Percentiles rank a stretch among this genome's conserved stretches.
Conservation (phyloP, 2,329 filamentous ascomycete species). For the Aureobasidium vineae region DNA sequence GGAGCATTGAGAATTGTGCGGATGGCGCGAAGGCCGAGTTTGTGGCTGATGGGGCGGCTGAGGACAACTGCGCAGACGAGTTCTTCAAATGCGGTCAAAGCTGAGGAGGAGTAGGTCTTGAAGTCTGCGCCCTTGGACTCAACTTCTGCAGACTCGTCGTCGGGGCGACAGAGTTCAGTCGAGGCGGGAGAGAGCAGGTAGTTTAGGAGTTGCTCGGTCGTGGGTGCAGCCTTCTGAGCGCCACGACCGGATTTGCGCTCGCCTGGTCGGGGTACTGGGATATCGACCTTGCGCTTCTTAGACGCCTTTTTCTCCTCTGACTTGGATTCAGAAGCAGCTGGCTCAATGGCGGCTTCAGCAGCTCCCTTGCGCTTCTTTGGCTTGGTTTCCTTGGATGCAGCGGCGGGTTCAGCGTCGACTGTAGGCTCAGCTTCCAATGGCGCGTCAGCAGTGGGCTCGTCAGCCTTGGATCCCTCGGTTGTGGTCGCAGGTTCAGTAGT, state of each 20-base stretch:
- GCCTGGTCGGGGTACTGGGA: conserved; percentile 31
- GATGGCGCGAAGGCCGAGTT: conserved; percentile 46
- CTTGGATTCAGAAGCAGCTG: conserved; percentile 4
- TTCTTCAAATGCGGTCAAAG: conserved; percentile 46
- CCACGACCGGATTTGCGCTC: conserved; percentile 35
- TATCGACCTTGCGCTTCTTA: conserved; percentile 32
- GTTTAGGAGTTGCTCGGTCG: conserved; percentile 36
- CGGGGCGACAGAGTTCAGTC: conserved; percentile 37
- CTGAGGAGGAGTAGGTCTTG: conserved; percentile 37
- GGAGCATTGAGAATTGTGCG: conserved; percentile 48
- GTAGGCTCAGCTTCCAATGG: not conserved
- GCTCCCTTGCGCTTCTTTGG: conserved; percentile 25
- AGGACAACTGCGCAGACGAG: conserved; percentile 47
- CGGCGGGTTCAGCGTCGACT: not conserved
- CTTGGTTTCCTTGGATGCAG: not conserved
- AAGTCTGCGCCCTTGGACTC: conserved; percentile 31
- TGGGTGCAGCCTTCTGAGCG: conserved; percentile 31
- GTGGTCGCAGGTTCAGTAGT: not conserved
- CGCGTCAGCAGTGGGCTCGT: not conserved
- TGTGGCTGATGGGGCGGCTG: conserved; percentile 47
- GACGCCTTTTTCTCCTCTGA: conserved; percentile 24
- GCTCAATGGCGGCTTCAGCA: not conserved
- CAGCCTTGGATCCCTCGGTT: not conserved
- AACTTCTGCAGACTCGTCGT: conserved; percentile 39
- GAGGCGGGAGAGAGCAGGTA: conserved; percentile 38